Base-by-base conservation (phyloP, 176 grass and related monocot species). In the Elaeis guineensis region DNA sequence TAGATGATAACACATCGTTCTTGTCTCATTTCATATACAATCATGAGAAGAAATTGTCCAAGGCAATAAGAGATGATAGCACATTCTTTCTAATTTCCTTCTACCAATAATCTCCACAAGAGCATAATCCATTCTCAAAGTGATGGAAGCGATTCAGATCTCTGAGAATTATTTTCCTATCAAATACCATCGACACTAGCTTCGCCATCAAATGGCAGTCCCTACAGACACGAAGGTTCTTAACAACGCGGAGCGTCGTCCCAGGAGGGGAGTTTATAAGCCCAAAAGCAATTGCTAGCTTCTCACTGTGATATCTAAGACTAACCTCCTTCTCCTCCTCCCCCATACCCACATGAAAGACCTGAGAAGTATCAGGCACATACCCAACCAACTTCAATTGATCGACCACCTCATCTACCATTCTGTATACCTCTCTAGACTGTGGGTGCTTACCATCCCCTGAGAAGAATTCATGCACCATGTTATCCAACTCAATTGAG, bases 191-290 rank as follows among this genome's bases (percentile, higher is more conserved):
- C 6, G 87, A 90, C 6, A 82, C 87, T 60, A 86, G 57, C 61
- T 90, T 90, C 14, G 79, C 82, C 87, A 82, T 80, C 0, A 76
- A 82, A 66, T 90, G 87, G 52, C 87, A 90, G 65, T 90, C 87
- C 49, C 72, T 60, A 51, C 87, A 90, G 32, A 90, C 87, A 7
- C 79, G 75, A 9, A 82, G 82, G 71, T 90, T 90, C 79, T 90
- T 86, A 12, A 90, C 87, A 49, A 90, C 58, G 22, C 79, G 87
- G 7, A 90, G 59, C 0, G 82, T 82, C 58, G 79, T 76, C 57
- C 87, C 87, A 5, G 87, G 82, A 63, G 82, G 63, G 28, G 87
- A 86, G 50, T 79, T 90, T 60, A 79, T 11, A 66, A 90, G 76
- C 29, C 87, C 87, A 49, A 86, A 90, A 59, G 87, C 73, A 49